phyloP scores from a whole-genome alignment of 108 stramenopile genomes.

The Discostella stelligeroides region DNA sequence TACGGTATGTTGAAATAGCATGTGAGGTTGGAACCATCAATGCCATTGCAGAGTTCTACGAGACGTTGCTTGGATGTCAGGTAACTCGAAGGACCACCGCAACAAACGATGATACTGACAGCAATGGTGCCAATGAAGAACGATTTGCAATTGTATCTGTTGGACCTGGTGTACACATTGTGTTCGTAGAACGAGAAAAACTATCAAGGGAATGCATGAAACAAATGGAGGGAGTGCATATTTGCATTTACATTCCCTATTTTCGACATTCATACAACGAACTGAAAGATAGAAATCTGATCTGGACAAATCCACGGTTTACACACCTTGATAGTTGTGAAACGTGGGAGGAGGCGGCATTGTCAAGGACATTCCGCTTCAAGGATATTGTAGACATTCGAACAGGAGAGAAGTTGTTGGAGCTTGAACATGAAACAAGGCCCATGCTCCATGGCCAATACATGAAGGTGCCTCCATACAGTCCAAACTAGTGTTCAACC shows the following conservation, averaged over 20 bases:
- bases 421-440: conserved; percentile 54
- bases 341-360: conserved; percentile 56
- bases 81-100: conserved; percentile 15
- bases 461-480: conserved; percentile 42
- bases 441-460: conserved; percentile 50
- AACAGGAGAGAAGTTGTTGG: conserved; percentile 33
- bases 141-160: conserved; percentile 18
- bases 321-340: conserved; percentile 62
- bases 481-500: conserved; percentile 16
- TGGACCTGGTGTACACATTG: conserved; percentile 57
- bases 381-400: conserved; percentile 44
- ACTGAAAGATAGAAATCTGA: conserved; percentile 25
- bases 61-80: conserved; percentile 41
- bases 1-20: conserved; percentile 47
- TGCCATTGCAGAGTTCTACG: conserved; percentile 50
- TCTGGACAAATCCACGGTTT: conserved; percentile 61
- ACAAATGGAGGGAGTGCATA: conserved; percentile 48
- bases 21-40: conserved; percentile 15
- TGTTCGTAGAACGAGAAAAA: conserved; percentile 43
- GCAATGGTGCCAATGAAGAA: background rate
- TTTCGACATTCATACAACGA: conserved; percentile 32
- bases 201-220: conserved; percentile 16
- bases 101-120: background rate
- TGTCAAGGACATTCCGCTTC: conserved; percentile 51
- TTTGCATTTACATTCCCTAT: conserved; percentile 46